Conservation (phyloP, 495 filamentous ascomycete genomes). For the Penicillium lividum region DNA sequence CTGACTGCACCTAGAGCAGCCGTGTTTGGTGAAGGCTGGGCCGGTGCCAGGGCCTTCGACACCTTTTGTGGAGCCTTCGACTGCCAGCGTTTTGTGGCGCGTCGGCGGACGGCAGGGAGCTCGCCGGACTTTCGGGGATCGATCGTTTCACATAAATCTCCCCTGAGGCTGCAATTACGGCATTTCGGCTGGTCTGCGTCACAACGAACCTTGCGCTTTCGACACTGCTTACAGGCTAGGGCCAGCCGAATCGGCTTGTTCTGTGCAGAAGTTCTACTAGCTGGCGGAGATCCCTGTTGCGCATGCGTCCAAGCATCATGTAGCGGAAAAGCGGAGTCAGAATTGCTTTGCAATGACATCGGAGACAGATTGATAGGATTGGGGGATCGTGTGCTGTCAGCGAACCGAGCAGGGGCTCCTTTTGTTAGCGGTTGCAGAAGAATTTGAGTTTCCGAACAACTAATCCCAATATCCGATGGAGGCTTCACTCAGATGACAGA, state of each 20-base stretch:
- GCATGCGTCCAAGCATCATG: neutral
- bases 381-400: too few relatives aligned
- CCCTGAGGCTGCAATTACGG: slow-evolving; percentile 2
- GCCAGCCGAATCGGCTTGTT: slow-evolving; percentile 6
- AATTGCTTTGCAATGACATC: neutral
- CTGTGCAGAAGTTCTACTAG: neutral
- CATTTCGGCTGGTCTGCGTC: slow-evolving; percentile 2
- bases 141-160: slow-evolving; percentile 8
- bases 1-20: neutral
- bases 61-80: neutral
- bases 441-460: too few relatives aligned
- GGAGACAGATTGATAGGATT: too few relatives aligned
- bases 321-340: neutral
- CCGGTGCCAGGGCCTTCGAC: neutral
- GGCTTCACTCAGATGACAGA: too few relatives aligned
- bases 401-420: too few relatives aligned
- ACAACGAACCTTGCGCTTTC: slow-evolving; percentile 8
- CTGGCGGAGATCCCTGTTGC: neutral
- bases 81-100: neutral
- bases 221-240: neutral
- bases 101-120: slow-evolving; percentile 7
- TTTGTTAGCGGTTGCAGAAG: neutral
- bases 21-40: neutral
- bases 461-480: too few relatives aligned
- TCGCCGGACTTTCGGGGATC: slow-evolving; percentile 9